Evolutionary conservation across 345 rosid species (phyloP), one percentile per base, ranked within the genome.

Genomic region (Pugionium cornutum): DNA sequence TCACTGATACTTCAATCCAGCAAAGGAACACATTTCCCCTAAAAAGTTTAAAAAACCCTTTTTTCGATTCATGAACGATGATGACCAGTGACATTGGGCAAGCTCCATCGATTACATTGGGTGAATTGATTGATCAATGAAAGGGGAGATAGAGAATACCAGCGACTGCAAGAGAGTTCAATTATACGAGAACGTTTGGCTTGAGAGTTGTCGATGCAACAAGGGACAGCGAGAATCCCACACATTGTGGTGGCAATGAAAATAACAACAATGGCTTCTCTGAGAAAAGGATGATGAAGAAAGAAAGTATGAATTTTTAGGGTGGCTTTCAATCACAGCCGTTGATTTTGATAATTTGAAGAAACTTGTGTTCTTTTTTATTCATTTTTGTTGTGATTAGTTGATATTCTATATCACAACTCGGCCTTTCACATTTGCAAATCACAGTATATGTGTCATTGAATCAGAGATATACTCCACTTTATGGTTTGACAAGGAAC

Each of bases 101-200:
- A 5, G 50, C 41, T 64, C 52, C 50, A 41, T 39, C 11, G 44
- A 9, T 30, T 2, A 51, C 3, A 26, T 45, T 18, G 10, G 6
- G 5, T 42, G 44, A 18, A 41, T 30, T 8, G 11, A 30, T 9
- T 34, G 44, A 4, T 31, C 7, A 25, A 18, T 30, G 40, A 64
- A 10, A 11, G 3, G 4, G 32, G 35, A 33, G 53, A 25, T 32
- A 28, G 35, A 11, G 58, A 4, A 11, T 29, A 88, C 96, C 89
- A 18, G 18, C 18, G 18, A 18, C 18, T 80, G 53, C 96, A 82
- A 70, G 96, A 88, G 57, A 88, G 77, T 64, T 88, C 91, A 76
- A 88, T 81, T 77, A 88, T 79, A 62, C 91, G 96, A 63, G 96
- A 78, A 50, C 96, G 96, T 78, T 86, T 86, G 0, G 89, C 85